phyloP scores from a whole-genome alignment of 179 eudicot species.

The Silene vulgaris region DNA sequence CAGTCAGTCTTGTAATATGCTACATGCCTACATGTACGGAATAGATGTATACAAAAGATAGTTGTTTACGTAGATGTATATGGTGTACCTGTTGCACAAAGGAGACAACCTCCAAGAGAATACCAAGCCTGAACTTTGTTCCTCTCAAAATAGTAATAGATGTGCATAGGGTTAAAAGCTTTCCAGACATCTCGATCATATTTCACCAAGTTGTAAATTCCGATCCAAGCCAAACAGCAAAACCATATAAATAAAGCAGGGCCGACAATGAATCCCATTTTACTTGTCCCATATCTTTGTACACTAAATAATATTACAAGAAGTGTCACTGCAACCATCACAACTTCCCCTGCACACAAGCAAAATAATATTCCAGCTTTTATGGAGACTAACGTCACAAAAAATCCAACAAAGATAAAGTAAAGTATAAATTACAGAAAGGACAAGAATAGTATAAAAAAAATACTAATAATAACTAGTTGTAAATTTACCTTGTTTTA shows the following conservation, averaged over 20 bases:
- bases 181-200: conserved; percentile 69
- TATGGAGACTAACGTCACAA: conserved; percentile 1
- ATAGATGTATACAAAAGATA: not conserved
- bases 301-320: conserved; percentile 84
- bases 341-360: conserved; percentile 65
- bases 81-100: conserved; percentile 82
- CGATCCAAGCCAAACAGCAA: conserved; percentile 81
- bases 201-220: conserved; percentile 77
- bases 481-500: conserved; percentile 55
- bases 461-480: not conserved
- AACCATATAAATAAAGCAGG: conserved; percentile 97
- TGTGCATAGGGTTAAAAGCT: conserved; percentile 92
- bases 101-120: conserved; percentile 91
- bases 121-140: conserved; percentile 87
- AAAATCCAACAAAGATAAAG: conserved; percentile 1
- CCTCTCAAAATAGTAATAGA: conserved; percentile 79
- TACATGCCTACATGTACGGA: not conserved
- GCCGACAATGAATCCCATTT: conserved; percentile 91
- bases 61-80: conserved; percentile 14
- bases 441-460: not conserved
- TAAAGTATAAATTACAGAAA: conserved; percentile 1
- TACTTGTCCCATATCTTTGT: conserved; percentile 93
- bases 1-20: not conserved
- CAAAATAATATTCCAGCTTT: conserved; percentile 11
- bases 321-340: conserved; percentile 82